These are phyloP conservation scores for Pneumocystis wakefieldiae DNA, from an alignment of 1,139 yeast genomes.

Conservation along the genomic window DNA sequence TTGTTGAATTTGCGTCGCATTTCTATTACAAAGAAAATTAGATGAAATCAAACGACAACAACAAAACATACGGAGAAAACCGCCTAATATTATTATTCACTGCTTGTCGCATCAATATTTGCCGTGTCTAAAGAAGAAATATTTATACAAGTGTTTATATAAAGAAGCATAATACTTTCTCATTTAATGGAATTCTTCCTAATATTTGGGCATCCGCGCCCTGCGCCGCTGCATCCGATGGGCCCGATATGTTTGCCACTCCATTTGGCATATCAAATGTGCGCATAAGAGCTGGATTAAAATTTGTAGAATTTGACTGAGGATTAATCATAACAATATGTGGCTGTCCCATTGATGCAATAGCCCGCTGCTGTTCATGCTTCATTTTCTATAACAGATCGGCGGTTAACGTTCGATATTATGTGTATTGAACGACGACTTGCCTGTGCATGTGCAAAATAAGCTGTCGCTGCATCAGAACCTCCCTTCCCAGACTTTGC, in stretches of 20 bases:
- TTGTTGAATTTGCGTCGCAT: slow-evolving; percentile 19
- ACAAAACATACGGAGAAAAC: slow-evolving; percentile 6
- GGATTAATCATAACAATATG: slow-evolving; percentile 11
- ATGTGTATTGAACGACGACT: not conserved
- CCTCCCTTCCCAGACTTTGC: slow-evolving; percentile 52
- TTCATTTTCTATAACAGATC: slow-evolving; percentile 35
- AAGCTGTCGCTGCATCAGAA: slow-evolving; percentile 53
- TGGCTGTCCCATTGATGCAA: slow-evolving; percentile 22
- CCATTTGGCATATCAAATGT: not conserved
- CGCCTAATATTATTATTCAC: slow-evolving; percentile 14
- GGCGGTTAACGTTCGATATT: slow-evolving; percentile 5
- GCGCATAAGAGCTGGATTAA: slow-evolving; percentile 1
- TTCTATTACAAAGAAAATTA: slow-evolving; percentile 8
- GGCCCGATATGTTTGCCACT: slow-evolving; percentile 2
- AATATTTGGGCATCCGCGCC: slow-evolving; percentile 1
- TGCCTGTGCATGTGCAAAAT: slow-evolving; percentile 35
- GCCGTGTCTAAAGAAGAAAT: slow-evolving; percentile 15
- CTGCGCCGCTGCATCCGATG: not conserved
- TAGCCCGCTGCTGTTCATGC: slow-evolving; percentile 32
- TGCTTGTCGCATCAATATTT: slow-evolving; percentile 20
- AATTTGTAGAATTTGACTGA: slow-evolving; percentile 11
- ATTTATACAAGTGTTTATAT: not conserved
- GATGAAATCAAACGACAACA: not conserved
- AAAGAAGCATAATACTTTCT: not conserved
- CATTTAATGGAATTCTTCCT: not conserved